Evolutionary conservation across 169 alveolate genomes (phyloP), one percentile per base, ranked within the genome.

Genomic region (Eimeria acervulina): DNA sequence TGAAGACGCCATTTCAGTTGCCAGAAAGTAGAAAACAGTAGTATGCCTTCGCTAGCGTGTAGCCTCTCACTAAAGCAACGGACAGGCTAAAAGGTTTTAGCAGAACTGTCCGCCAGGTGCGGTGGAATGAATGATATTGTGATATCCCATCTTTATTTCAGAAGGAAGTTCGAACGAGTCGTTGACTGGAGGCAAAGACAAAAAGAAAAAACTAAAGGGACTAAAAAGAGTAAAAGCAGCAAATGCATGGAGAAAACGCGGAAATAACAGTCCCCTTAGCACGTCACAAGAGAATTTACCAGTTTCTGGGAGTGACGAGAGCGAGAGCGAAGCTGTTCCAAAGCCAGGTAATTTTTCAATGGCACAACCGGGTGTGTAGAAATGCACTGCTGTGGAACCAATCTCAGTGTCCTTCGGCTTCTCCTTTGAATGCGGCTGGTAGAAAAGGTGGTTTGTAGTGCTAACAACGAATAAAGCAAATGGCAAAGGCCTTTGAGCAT

Each of bases 111-210:
- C 8, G n/a, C 81, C 26, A 36, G 1, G 33, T 0, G 3, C 19
- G 51, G 13, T 12, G 0, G 42, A 44, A 8, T 6, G 8, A 42
- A 6, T 5, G 44, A 1, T 28, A 15, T 12, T 80, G 31, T 80
- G 38, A 4, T 80, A 42, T 44, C 89, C 12, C 4, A 19, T 80
- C 5, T 17, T 42, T n/a, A 3, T 44, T 31, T 51, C 42, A 83
- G 91, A 51, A 17, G 76, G 36, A 47, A 28, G 55, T 36, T 63
- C 68, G 42, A 55, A 38, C 91, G 36, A 83, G 28, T 21, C 91
- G 8, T 15, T 31, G 52, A 19, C 23, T 5, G 91, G 15, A 51
- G 76, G 91, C 23, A 47, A 72, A 72, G 83, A 31, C 10, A 83
- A 31, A 23, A 42, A 17, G 66, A 51, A 83, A 44, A 59, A 33